phyloP scores from a whole-genome alignment of 2,329 filamentous ascomycete species.

The Domatiomyces catenatus region DNA sequence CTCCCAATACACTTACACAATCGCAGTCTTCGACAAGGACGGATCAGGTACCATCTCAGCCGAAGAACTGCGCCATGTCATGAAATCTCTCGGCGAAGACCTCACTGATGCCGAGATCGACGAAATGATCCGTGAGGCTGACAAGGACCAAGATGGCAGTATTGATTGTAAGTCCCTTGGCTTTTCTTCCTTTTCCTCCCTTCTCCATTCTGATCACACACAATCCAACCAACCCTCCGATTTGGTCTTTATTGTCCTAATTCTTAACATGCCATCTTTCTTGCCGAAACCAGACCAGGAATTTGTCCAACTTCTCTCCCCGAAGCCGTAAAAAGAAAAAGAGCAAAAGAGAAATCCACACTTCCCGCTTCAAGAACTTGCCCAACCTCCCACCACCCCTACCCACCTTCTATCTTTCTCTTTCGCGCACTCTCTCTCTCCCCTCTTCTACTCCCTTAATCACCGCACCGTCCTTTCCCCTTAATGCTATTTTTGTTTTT shows the following conservation, averaged over 20 bases:
- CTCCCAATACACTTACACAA: neutral
- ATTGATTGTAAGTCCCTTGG: conserved; percentile 42
- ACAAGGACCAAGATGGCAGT: conserved; percentile 47
- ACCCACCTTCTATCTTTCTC: neutral
- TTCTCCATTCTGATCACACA: neutral
- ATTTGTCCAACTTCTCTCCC: conserved; percentile 16
- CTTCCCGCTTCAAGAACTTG: neutral
- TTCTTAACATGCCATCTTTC: neutral
- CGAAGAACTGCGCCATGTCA: conserved; percentile 46
- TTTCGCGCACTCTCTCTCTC: neutral
- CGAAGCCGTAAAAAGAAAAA: conserved; percentile 8
- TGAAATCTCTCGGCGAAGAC: conserved; percentile 50
- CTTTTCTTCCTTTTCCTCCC: neutral
- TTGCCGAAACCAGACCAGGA: conserved; percentile 12
- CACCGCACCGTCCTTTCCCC: too few species aligned
- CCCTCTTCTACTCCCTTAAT: too few species aligned
- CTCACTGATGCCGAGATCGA: conserved; percentile 49
- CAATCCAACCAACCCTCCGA: neutral
- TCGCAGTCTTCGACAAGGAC: conserved; percentile 46
- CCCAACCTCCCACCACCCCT: neutral
- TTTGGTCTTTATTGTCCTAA: neutral
- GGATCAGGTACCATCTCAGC: conserved; percentile 50
- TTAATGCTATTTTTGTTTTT: too few species aligned
- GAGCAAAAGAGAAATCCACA: neutral
- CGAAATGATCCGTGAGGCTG: conserved; percentile 50